These are phyloP conservation scores for Phaeoacremonium minimum DNA, from an alignment of 2,329 filamentous ascomycete species.

Conservation along the genomic window DNA sequence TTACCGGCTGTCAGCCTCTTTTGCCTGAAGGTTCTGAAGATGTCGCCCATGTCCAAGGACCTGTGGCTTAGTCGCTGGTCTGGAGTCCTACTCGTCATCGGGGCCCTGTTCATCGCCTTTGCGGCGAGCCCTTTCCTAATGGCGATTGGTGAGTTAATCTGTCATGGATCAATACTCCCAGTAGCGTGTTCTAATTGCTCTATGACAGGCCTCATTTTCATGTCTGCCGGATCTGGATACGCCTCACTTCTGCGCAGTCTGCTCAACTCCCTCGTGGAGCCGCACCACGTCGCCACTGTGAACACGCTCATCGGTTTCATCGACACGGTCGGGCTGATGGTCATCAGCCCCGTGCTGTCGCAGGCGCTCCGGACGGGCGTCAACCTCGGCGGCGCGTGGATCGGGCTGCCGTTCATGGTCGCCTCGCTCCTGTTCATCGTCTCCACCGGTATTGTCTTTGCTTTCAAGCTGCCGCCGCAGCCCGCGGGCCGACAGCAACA, in stretches of 20 bases:
- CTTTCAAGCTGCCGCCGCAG: constrained; percentile 16
- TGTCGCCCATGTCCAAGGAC: constrained; percentile 30
- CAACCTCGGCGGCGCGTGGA: constrained; percentile 38
- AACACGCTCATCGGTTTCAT: constrained; percentile 48
- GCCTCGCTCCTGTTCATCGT: constrained; percentile 25
- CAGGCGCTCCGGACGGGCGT: constrained; percentile 40
- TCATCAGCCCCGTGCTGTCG: constrained; percentile 41
- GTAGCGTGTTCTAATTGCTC: no score
- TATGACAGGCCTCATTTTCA: constrained; percentile 33
- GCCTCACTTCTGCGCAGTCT: constrained; percentile 39
- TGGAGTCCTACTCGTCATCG: constrained; percentile 21
- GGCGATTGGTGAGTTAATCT: constrained; percentile 9
- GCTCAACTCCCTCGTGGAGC: constrained; percentile 48
- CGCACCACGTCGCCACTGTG: constrained; percentile 47
- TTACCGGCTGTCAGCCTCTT: constrained; percentile 28
- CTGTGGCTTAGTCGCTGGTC: constrained; percentile 32
- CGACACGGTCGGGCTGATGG: constrained; percentile 43
- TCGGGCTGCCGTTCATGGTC: constrained; percentile 44
- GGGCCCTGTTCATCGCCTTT: constrained; percentile 30
- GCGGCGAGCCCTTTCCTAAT: constrained; percentile 29
- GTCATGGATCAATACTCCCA: not conserved
- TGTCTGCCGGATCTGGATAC: constrained; percentile 40
- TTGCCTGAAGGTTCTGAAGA: constrained; percentile 23
- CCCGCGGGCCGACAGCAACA: not conserved
- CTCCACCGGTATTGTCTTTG: constrained; percentile 22